Percentiles rank a stretch among this genome's conserved stretches.
These are phyloP conservation scores for Oxalis stricta DNA, from an alignment of 441 rosid species.

Conservation along the genomic window DNA sequence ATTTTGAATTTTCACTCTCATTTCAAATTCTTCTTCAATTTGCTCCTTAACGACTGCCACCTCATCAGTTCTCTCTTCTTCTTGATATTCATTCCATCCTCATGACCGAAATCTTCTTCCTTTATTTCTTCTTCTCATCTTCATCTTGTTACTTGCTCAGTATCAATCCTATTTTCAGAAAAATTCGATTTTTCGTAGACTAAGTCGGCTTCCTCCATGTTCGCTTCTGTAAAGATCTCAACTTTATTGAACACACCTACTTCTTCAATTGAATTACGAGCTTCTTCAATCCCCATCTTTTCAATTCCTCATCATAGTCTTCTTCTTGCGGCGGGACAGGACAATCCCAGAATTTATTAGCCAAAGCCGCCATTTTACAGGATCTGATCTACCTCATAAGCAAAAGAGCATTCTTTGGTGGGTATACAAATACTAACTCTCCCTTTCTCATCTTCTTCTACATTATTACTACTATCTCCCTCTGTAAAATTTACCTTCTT, in stretches of 20 bases:
- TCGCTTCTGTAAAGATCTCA: too few relatives aligned
- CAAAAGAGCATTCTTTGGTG: conserved; percentile 82
- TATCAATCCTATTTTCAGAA: too few relatives aligned
- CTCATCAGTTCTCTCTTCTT: too few relatives aligned
- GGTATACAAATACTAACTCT: conserved; percentile 45
- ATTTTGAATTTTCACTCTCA: conserved; percentile 8
- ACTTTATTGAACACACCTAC: too few relatives aligned
- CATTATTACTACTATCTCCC: conserved; percentile 14
- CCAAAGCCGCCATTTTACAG: conserved; percentile 79
- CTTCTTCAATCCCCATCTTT: neutral
- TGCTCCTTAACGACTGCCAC: neutral
- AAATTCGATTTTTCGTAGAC: too few relatives aligned
- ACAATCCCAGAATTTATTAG: conserved; percentile 46
- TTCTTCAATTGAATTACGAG: neutral
- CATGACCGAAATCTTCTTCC: too few relatives aligned
- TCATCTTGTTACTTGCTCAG: too few relatives aligned
- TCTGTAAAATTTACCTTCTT: conserved; percentile 24
- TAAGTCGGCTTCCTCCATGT: too few relatives aligned
- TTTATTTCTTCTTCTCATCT: too few relatives aligned
- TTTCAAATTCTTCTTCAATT: conserved; percentile 10
- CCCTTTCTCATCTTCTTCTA: conserved; percentile 34
- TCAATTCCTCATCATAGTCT: neutral
- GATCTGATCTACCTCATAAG: conserved; percentile 90
- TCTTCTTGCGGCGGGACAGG: conserved; percentile 19
- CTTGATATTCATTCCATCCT: too few relatives aligned